Base-by-base conservation (phyloP, 352 stramenopile genomes). In the Globisporangium perplexum region DNA sequence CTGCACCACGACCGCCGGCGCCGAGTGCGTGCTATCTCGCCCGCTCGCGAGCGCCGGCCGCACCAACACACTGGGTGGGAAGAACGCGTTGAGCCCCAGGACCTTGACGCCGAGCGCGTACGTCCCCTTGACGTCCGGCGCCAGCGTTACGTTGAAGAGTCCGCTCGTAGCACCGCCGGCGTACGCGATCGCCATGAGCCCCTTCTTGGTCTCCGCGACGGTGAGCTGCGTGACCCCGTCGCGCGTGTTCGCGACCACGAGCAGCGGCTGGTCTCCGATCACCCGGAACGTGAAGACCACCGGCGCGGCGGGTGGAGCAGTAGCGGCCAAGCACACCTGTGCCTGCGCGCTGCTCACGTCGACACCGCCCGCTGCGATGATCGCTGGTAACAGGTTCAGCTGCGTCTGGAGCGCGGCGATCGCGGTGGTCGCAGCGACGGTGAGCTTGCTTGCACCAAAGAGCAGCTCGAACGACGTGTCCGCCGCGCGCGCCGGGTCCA, bases 121-220 rank as follows among this genome's bases (percentile, higher is more conserved):
- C 5, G 54, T 71, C 1, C 84, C 83, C 23, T 87, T 88, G 14
- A 92, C 56, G 17, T 77, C 84, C 4, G 96, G 96, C 0, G 80
- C 90, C 18, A 97, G 88, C 5, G 66, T 71, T 23, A 98, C 68
- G 33, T 79, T 68, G 66, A 96, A 97, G 1, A 93, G 66, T 1
- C 91, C 93, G 36, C 44, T 55, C 3, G 56, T 53, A 0, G 59
- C 59, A n/a, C n/a, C n/a, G 1, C 72, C 79, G 59, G 88, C 64
- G 58, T 93, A 96, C 23, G 72, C 60, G 8, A 98, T 75, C 2
- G 65, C 62, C 28, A 85, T 60, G 7, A 97, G 31, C 0, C 85
- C 86, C 57, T 90, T 94, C 1, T 69, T 79, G 1, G 63, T 50
- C 42, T 96, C 86, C 0, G 50, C 55, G 15, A 90, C 33, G 12